Conservation (phyloP, 2,329 filamentous ascomycete genomes). For the Apiospora malaysiana region DNA sequence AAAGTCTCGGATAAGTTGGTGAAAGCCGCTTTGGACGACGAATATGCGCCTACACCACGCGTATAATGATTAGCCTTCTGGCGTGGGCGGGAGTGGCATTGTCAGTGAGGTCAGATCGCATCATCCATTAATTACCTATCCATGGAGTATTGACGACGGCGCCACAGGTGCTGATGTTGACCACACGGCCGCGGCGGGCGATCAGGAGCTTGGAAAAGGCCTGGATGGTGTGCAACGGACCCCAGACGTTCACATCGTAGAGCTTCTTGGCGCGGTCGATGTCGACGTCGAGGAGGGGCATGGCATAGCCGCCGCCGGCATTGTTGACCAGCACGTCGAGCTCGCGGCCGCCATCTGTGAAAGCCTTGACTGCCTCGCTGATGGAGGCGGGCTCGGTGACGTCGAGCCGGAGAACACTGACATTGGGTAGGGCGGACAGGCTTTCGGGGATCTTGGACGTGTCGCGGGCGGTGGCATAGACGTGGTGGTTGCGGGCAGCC, state of each 20-base stretch:
- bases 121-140: slow-evolving; percentile 31
- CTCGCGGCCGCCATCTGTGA: background rate
- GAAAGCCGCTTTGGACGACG: slow-evolving; percentile 47
- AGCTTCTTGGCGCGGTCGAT: slow-evolving; percentile 9
- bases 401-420: background rate
- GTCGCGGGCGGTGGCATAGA: slow-evolving; percentile 24
- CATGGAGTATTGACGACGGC: slow-evolving; percentile 41
- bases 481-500: slow-evolving; percentile 18
- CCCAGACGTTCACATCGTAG: slow-evolving; percentile 20
- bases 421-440: background rate
- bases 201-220: slow-evolving; percentile 20
- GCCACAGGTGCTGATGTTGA: slow-evolving; percentile 48
- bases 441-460: slow-evolving; percentile 11
- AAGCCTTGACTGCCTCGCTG: background rate
- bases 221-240: slow-evolving; percentile 4
- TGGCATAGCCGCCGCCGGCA: slow-evolving; percentile 18
- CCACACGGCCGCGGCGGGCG: slow-evolving; percentile 36
- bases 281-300: slow-evolving; percentile 20
- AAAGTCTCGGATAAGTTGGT: slow-evolving; percentile 45
- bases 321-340: slow-evolving; percentile 23
- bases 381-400: background rate
- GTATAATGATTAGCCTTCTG: slow-evolving; percentile 29
- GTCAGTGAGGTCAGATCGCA: slow-evolving; percentile 30
- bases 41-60: slow-evolving; percentile 30
- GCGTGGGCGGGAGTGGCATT: no score